Evolutionary conservation across 2,329 filamentous ascomycete species (phyloP), one percentile per base, ranked within the genome.

Genomic region (Penicillium sp.): DNA sequence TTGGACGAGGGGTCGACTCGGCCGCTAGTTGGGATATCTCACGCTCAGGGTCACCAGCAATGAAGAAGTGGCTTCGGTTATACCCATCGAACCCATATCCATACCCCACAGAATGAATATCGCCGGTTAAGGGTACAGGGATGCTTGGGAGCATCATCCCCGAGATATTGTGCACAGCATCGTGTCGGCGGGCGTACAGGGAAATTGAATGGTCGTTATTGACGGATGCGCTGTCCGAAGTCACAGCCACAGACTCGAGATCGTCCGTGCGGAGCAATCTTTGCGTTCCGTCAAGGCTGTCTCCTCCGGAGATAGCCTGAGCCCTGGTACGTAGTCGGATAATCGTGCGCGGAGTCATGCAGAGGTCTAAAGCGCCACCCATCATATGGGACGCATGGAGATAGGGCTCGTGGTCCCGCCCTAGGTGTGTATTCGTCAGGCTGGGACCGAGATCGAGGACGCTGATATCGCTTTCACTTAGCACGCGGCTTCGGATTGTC

Each of bases 381-480:
- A n/a, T n/a, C n/a, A n/a, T n/a, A n/a, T n/a, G n/a, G 23, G 14
- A 26, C 17, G 17, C 25, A n/a, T 9, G 25, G 14, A 28, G 4
- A 6, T 4, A 15, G 25, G 13, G 21, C 10, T 14, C n/a, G n/a
- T n/a, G 26, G 19, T 27, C 6, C 1, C 54, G 18, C 21, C 48
- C 47, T 0, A 55, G 53, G 1, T 56, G 21, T 23, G 7, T 23
- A 7, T n/a, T 13, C 5, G 25, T 4, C 6, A 27, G 14, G 25
- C 25, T 27, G 11, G 25, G 25, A n/a, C 25, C 55, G 1, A 61
- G 36, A 33, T 60, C 58, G 2, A 61, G 45, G 4, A 47, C 25
- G 18, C 54, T 58, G 41, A 60, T 58, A 4, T 59, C 55, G 16
- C 51, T 57, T 11, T 60, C 54, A 21, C 48, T 54, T 6, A 7